A percentile compares a stretch with the other conserved stretches of the same genome.
These are phyloP conservation scores for Aaosphaeria pasadenensis DNA, from an alignment of 2,329 filamentous ascomycete species.

Conservation along the genomic window DNA sequence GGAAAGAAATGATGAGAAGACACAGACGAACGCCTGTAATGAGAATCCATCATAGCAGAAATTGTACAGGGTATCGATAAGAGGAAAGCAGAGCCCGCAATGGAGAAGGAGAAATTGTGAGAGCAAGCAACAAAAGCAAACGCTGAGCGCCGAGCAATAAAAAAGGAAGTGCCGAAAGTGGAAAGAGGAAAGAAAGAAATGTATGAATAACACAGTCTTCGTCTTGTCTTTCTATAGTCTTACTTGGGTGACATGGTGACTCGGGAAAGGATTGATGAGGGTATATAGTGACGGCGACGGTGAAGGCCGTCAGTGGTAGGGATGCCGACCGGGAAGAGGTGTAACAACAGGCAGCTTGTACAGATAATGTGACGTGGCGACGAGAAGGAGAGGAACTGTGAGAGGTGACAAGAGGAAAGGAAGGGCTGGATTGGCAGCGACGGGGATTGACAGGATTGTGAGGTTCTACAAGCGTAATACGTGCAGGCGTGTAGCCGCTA, in stretches of 20 bases:
- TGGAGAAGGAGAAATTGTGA: background rate
- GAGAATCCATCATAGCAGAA: conserved; percentile 29
- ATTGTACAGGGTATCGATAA: conserved; percentile 30
- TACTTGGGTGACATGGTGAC: no score
- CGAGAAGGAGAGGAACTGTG: background rate
- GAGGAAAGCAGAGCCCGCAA: background rate
- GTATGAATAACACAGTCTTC: no score
- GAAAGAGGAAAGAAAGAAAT: conserved; percentile 2
- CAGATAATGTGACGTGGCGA: no score
- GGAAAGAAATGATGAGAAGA: conserved; percentile 12
- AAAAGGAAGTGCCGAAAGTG: conserved; percentile 10
- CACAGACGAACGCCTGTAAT: conserved; percentile 20
- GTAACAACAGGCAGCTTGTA: no score
- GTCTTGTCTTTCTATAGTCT: no score
- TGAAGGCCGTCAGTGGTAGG: no score
- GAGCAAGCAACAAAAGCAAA: background rate
- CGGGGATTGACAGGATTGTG: conserved; percentile 19
- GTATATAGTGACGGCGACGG: no score
- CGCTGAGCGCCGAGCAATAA: conserved; percentile 2
- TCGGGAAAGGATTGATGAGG: no score
- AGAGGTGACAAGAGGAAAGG: background rate
- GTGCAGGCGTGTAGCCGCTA: conserved; percentile 19
- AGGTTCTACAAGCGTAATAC: conserved; percentile 39
- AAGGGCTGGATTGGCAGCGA: conserved; percentile 11
- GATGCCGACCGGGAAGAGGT: no score